A percentile compares a stretch with the other conserved stretches of the same genome.
Conservation (phyloP, 75 land plant genomes). For the Ceratopteris richardii region DNA sequence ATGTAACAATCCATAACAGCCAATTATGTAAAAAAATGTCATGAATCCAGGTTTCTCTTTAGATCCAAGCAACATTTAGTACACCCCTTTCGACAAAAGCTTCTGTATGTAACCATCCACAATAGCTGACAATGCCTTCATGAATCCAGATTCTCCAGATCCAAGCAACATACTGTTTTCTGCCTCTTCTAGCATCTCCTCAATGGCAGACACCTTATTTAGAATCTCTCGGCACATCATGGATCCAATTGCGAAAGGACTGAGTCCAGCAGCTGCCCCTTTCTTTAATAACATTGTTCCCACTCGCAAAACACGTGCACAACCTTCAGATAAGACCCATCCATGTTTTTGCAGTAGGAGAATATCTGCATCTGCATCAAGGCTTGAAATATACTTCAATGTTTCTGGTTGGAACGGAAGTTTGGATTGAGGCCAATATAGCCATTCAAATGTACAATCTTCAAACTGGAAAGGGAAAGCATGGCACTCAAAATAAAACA, state of each 20-base stretch:
- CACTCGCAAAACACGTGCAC: constrained; percentile 56
- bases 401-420: constrained; percentile 38
- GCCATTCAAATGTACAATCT: constrained; percentile 96
- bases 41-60: too few species aligned
- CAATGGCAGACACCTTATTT: constrained; percentile 57
- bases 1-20: too few species aligned
- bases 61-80: too few species aligned
- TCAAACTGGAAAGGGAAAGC: constrained; percentile 81
- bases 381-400: constrained; percentile 57
- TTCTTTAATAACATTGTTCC: constrained; percentile 92
- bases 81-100: too few species aligned
- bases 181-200: constrained; percentile 67
- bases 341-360: constrained; percentile 61
- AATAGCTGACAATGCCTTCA: constrained; percentile 49
- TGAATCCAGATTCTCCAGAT: constrained; percentile 45
- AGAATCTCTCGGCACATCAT: constrained; percentile 80
- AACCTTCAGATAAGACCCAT: constrained; percentile 50
- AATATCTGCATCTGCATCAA: constrained; percentile 78
- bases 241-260: constrained; percentile 65
- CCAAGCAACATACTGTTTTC: constrained; percentile 42
- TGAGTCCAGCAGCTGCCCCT: constrained; percentile 74
- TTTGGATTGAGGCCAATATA: constrained; percentile 87
- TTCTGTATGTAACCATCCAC: constrained; percentile 36
- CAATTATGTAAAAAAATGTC: too few species aligned
- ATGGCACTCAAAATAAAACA: too few species aligned